These are phyloP conservation scores for Curvularia hawaiiensis DNA, from an alignment of 2,329 filamentous ascomycete species.

Conservation along the genomic window DNA sequence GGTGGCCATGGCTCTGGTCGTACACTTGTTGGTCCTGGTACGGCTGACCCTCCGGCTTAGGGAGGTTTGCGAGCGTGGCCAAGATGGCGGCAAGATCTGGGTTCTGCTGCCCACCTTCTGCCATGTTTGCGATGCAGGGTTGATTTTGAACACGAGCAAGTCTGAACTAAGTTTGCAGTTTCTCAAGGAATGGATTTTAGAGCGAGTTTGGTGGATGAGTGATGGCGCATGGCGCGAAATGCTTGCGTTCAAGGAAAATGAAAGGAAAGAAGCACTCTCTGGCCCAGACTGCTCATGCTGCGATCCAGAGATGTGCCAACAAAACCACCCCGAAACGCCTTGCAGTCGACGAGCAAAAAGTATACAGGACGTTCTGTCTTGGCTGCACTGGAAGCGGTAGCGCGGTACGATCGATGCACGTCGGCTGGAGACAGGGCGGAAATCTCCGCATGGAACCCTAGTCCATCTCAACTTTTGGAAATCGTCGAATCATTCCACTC, in stretches of 20 bases:
- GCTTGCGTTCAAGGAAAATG: conserved; percentile 17
- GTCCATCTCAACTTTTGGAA: conserved; percentile 41
- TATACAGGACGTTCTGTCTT: background rate
- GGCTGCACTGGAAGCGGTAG: conserved; percentile 8
- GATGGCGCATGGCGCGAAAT: conserved; percentile 19
- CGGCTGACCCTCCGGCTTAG: conserved; percentile 21
- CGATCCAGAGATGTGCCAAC: background rate
- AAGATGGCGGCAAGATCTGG: conserved; percentile 45
- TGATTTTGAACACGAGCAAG: background rate
- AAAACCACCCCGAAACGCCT: background rate
- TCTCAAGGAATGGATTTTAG: conserved; percentile 4
- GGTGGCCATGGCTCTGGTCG: conserved; percentile 9
- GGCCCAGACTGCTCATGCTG: conserved; percentile 1
- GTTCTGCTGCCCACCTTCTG: conserved; percentile 29
- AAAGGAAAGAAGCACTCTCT: conserved; percentile 8
- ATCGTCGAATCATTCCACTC: conserved; percentile 37
- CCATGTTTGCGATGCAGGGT: conserved; percentile 33
- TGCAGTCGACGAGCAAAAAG: background rate
- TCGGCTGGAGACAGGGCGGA: conserved; percentile 24
- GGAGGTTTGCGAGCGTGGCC: conserved; percentile 40
- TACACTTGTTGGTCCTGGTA: conserved; percentile 18
- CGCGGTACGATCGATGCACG: conserved; percentile 10
- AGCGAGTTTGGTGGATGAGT: background rate
- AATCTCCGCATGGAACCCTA: conserved; percentile 38
- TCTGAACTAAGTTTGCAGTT: background rate